Base-by-base conservation (phyloP, 768 basidiomycete species). In the Psilocybe azurescens region DNA sequence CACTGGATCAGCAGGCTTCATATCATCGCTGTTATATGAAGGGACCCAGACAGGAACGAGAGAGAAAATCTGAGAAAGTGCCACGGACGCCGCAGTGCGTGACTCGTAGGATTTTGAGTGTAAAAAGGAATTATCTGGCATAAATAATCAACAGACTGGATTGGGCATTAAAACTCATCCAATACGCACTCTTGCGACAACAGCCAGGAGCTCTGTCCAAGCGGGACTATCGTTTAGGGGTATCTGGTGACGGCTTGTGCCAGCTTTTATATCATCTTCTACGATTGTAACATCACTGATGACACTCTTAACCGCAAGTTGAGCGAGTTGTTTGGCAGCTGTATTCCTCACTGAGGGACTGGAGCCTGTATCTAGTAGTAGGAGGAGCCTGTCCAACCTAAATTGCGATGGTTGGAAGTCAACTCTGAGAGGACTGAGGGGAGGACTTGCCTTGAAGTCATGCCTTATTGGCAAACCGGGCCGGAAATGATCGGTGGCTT, bases 351-450 rank as follows among this genome's bases (percentile, higher is more conserved):
- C 90, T 53, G 91, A 90, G 46, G 85, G 77, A 3, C 95, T 95
- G 11, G 97, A 96, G 49, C 97, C 97, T 39, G 95, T 95, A 75
- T 98, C 96, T 64, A 99, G 87, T 49, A 99, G 85, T 70, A 94
- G 85, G 74, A 99, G 89, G 80, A 99, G 91, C 76, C 97, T 90
- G 85, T 99, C 97, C 81, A 98, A 89, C 81, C 96, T 97, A 70
- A 5, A 57, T 14, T 24, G 29, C 36, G 41, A 41, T 14, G 20
- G 9, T 53, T 62, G 16, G 46, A 49, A 29, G 36, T 46, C 56
- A 47, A 53, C 28, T 60, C 13, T 5, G 29, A 7, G 36, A 33
- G 20, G 20, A 29, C 10, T 28, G 38, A 50, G 63, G 28, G 63
- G 58, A 63, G 61, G 72, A 67, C 67, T 61, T 48, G 89, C 90